phyloP scores from a whole-genome alignment of 1,139 yeast genomes.

The Protomyces lactucae-debilis region DNA sequence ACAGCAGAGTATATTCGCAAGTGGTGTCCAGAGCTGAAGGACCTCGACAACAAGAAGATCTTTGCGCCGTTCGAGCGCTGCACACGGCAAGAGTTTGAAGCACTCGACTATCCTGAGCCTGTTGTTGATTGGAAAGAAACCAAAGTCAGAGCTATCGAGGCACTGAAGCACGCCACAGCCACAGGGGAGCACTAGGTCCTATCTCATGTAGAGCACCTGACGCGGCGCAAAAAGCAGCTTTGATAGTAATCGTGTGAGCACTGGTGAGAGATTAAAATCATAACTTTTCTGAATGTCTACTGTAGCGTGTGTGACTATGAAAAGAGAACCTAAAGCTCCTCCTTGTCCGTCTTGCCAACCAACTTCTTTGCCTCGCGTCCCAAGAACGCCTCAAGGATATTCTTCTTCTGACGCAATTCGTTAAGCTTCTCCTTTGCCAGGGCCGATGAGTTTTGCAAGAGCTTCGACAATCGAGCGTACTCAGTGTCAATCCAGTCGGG shows the following conservation, averaged over 20 bases:
- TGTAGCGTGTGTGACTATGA: background rate
- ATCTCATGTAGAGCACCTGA: no score
- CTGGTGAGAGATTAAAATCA: background rate
- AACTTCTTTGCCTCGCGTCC: background rate
- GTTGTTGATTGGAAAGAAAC: constrained; percentile 39
- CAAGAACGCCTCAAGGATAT: constrained; percentile 24
- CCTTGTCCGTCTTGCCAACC: background rate
- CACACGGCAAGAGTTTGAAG: constrained; percentile 31
- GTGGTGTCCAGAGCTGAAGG: constrained; percentile 51
- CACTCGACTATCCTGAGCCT: constrained; percentile 45
- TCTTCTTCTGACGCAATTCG: constrained; percentile 22
- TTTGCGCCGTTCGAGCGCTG: constrained; percentile 44
- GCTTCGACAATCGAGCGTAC: constrained; percentile 16
- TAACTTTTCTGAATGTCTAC: background rate
- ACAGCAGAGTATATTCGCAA: constrained; percentile 47
- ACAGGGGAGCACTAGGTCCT: constrained; percentile 2
- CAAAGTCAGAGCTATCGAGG: constrained; percentile 22
- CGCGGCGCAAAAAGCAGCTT: no score
- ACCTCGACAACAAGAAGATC: constrained; percentile 38
- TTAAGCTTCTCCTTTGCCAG: constrained; percentile 16
- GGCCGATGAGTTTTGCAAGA: constrained; percentile 12
- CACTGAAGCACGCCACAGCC: constrained; percentile 13
- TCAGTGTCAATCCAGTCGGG: constrained; percentile 20
- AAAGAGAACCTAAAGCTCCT: constrained; percentile 5
- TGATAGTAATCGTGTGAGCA: no score